phyloP scores from a whole-genome alignment of 2,329 filamentous ascomycete genomes.

The Phaeomoniella chlamydospora region DNA sequence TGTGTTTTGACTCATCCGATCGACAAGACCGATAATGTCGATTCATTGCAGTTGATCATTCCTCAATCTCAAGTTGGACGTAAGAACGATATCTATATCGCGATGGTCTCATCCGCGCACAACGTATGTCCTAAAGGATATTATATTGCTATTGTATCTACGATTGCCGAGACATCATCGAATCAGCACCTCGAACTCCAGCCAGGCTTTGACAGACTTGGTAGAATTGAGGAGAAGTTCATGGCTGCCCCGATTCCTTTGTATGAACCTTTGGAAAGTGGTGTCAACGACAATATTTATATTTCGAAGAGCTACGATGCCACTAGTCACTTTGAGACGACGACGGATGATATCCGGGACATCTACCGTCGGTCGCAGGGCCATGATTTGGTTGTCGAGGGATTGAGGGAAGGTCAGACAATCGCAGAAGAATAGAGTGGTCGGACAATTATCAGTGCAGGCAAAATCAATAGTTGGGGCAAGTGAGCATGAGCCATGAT shows the following conservation, averaged over 20 bases:
- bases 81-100: slow-evolving; percentile 97
- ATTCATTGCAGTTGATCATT: slow-evolving; percentile 91
- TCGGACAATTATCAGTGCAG: too few relatives aligned
- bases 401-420: slow-evolving; percentile 55
- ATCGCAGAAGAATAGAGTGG: slow-evolving; percentile 22
- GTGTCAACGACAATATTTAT: slow-evolving; percentile 79
- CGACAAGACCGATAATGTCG: slow-evolving; percentile 72
- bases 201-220: slow-evolving; percentile 81
- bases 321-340: slow-evolving; percentile 93
- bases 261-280: slow-evolving; percentile 78
- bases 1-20: slow-evolving; percentile 95
- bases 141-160: slow-evolving; percentile 97
- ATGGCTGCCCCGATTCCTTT: slow-evolving; percentile 86
- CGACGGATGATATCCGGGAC: slow-evolving; percentile 82
- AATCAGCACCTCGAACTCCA: slow-evolving; percentile 96
- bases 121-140: slow-evolving; percentile 98
- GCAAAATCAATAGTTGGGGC: too few relatives aligned
- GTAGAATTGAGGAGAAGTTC: slow-evolving; percentile 92
- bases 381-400: slow-evolving; percentile 77
- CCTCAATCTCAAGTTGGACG: slow-evolving; percentile 94
- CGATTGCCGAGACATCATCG: slow-evolving; percentile 77
- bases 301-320: slow-evolving; percentile 98
- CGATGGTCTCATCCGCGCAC: slow-evolving; percentile 86
- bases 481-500: too few relatives aligned
- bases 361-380: slow-evolving; percentile 76